A percentile compares a stretch with the other conserved stretches of the same genome.
Evolutionary conservation across 23 red algal genomes (phyloP).

Genomic region (Agarophyton chilense): DNA sequence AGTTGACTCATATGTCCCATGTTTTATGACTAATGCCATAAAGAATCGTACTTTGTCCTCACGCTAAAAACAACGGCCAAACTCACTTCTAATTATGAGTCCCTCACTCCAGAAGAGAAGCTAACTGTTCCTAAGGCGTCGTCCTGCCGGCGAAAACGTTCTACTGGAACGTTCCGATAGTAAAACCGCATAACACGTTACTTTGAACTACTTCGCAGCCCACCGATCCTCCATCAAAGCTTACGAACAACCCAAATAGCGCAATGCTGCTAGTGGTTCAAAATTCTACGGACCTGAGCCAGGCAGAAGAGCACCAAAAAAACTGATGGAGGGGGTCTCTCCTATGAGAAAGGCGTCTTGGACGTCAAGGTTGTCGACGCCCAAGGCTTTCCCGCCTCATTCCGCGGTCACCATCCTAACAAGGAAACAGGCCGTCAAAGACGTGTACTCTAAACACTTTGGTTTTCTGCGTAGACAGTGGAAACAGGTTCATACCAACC

Average conservation of each 20-base stretch:
- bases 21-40: background rate
- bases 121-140: no score
- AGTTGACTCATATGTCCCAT: background rate
- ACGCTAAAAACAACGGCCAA: background rate
- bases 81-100: conserved; percentile 1
- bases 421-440: background rate
- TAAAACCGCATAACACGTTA: background rate
- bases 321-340: background rate
- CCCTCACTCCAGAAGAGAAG: conserved; percentile 1
- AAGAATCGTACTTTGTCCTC: background rate
- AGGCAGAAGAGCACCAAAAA: background rate
- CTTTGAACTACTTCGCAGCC: background rate
- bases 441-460: background rate
- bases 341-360: background rate
- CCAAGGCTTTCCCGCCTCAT: background rate
- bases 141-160: no score
- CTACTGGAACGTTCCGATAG: no score
- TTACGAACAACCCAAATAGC: background rate
- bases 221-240: background rate
- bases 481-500: no score
- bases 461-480: background rate
- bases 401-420: background rate
- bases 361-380: no score
- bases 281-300: background rate
- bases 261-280: background rate